phyloP scores from a whole-genome alignment of 164 flowering plant species.

The Tinospora cordifolia region DNA sequence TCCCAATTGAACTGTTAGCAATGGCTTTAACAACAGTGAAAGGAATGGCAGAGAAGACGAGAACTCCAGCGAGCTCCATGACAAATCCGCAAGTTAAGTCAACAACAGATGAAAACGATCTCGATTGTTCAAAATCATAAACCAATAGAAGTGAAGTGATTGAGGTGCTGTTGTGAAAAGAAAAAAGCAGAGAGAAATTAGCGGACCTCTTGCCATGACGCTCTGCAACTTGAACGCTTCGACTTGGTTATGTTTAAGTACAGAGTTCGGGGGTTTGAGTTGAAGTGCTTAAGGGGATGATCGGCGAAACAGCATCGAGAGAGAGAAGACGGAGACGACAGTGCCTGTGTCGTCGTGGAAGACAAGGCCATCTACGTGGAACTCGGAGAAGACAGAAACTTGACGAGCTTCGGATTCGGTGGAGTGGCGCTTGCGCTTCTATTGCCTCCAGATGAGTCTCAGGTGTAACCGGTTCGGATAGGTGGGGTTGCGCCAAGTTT shows the following conservation, averaged over 20 bases:
- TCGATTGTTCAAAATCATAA: not conserved
- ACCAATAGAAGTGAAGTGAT: not conserved
- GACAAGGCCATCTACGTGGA: too few relatives aligned
- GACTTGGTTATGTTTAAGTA: not conserved
- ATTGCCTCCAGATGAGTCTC: too few relatives aligned
- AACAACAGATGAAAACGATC: not conserved
- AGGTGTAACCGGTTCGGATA: too few relatives aligned
- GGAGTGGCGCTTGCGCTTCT: not conserved
- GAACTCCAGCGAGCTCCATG: slow-evolving; percentile 71
- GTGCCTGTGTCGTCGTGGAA: not conserved
- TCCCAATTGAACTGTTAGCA: slow-evolving; percentile 80
- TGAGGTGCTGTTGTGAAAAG: not conserved
- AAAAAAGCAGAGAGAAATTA: not conserved
- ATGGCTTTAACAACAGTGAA: slow-evolving; percentile 91
- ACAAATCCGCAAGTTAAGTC: not conserved
- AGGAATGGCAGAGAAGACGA: slow-evolving; percentile 87
- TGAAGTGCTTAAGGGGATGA: not conserved
- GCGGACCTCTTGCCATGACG: slow-evolving; percentile 45
- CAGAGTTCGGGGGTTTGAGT: slow-evolving; percentile 4
- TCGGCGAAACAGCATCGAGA: not conserved
- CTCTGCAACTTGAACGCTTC: slow-evolving; percentile 21
- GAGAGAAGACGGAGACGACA: slow-evolving; percentile 9
- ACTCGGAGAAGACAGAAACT: too few relatives aligned
- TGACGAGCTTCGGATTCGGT: not conserved
- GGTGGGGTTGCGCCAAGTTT: too few relatives aligned